Evolutionary conservation across 1,139 yeast genomes (phyloP), one percentile per base, ranked within the genome.

Genomic region (Tardiomyces digboiensis): DNA sequence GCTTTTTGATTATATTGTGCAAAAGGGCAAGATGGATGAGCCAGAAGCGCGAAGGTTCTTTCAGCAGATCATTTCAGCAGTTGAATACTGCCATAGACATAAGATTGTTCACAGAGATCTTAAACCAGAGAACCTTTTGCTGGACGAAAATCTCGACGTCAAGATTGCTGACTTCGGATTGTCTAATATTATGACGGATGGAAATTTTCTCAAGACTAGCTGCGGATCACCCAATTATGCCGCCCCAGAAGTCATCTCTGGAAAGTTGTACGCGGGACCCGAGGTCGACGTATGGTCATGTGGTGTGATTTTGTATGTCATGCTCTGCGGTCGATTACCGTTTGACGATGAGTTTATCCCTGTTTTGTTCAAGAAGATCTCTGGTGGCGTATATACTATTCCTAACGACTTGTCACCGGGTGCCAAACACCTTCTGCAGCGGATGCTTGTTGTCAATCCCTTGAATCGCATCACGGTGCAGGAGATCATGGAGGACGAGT

Each of bases 281-380:
- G 98, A 91, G 66, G 98, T 91, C 42, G 98, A 93, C 63, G 97
- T 93, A 44, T 93, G 99, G 99, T 85, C 95, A 0, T 84, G 95
- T 56, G 98, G 99, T 55, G 97, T 93, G 42, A 91, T 93, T 45
- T 72, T 91, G 49, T 91, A 89, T 57, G 98, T 93, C 41, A 88
- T 91, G 96, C 74, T 91, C 45, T 91, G 97, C 67, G 97, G 99
- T 36, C 75, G 97, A 59, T 74, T 93, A 53, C 99, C 99, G 12
- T 93, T 93, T 64, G 98, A 91, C 65, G 98, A 91, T 62, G 98
- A 91, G 58, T 86, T 89, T 60, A 91, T 91, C 47, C 99, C 99
- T 4, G 95, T 94, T 1, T 71, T 91, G 52, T 91, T 93, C 72
- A 89, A 89, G 64, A 89, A 91, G 62, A 93, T 91, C 59, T 80